These are phyloP conservation scores for Dillenia turbinata DNA, from an alignment of 164 flowering plant genomes.

Conservation along the genomic window DNA sequence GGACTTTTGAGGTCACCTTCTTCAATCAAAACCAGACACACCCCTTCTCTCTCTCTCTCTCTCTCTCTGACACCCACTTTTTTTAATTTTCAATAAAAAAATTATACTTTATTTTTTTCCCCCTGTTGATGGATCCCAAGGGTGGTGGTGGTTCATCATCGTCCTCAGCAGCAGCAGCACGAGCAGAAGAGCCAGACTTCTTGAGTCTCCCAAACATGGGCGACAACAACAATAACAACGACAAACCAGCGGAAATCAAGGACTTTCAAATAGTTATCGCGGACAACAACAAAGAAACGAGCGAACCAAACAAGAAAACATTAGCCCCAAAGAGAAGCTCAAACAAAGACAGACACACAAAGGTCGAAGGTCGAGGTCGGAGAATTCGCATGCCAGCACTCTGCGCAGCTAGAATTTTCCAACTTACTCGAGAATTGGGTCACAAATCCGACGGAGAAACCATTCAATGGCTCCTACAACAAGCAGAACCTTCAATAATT, in stretches of 20 bases:
- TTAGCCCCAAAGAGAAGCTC: slow-evolving; percentile 43
- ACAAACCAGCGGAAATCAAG: slow-evolving; percentile 37
- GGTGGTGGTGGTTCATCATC: background rate
- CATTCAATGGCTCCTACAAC: slow-evolving; percentile 45
- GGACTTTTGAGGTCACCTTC: slow-evolving; percentile 29
- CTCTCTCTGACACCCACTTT: no score
- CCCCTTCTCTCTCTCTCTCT: slow-evolving; percentile 6
- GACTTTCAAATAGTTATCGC: slow-evolving; percentile 64
- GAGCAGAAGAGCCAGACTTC: background rate
- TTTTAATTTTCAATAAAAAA: no score
- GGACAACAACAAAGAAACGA: slow-evolving; percentile 35
- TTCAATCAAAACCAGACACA: slow-evolving; percentile 27
- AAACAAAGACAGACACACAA: slow-evolving; percentile 16
- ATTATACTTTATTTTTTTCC: no score
- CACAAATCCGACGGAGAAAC: slow-evolving; percentile 55
- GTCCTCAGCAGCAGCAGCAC: slow-evolving; percentile 26
- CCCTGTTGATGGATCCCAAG: slow-evolving; percentile 54
- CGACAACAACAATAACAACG: slow-evolving; percentile 33
- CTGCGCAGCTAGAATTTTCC: slow-evolving; percentile 27
- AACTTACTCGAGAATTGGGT: slow-evolving; percentile 22
- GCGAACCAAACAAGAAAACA: slow-evolving; percentile 31
- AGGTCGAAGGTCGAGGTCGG: slow-evolving; percentile 27
- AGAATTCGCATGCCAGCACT: slow-evolving; percentile 26
- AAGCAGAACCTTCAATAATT: slow-evolving; percentile 23
- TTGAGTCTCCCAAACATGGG: slow-evolving; percentile 32